Evolutionary conservation across 2,329 filamentous ascomycete species (phyloP).

Genomic region (Neofusicoccum laricinum): DNA sequence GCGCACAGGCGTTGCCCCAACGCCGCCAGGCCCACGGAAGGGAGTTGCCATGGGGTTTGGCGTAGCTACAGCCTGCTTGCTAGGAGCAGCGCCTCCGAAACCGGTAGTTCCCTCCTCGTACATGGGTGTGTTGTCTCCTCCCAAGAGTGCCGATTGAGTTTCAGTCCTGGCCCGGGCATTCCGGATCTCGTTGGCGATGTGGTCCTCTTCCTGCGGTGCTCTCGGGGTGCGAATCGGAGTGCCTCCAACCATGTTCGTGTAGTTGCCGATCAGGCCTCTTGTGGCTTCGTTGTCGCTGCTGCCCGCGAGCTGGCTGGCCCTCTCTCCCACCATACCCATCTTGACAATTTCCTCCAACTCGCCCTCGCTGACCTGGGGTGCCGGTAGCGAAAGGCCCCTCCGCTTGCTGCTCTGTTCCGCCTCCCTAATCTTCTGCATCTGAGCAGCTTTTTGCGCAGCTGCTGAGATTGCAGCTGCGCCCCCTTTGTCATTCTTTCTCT

Average conservation of each 20-base stretch:
- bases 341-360: conserved; percentile 98
- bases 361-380: conserved; percentile 86
- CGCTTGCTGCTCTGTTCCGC: conserved; percentile 96
- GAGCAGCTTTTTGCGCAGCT: conserved; percentile 87
- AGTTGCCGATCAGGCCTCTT: conserved; percentile 81
- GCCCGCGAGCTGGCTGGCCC: conserved; percentile 71
- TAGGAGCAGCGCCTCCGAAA: conserved; percentile 79
- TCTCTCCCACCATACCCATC: conserved; percentile 92
- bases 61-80: conserved; percentile 78
- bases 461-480: conserved; percentile 74
- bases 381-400: conserved; percentile 74
- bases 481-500: conserved; percentile 84
- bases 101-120: conserved; percentile 83
- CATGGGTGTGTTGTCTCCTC: conserved; percentile 89
- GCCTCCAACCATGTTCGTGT: conserved; percentile 73
- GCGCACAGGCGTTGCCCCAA: conserved; percentile 62
- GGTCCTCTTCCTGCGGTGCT: conserved; percentile 88
- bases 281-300: conserved; percentile 82
- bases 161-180: conserved; percentile 91
- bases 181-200: conserved; percentile 92
- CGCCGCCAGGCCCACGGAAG: conserved; percentile 63
- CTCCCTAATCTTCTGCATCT: conserved; percentile 91
- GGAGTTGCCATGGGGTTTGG: conserved; percentile 96
- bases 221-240: conserved; percentile 90
- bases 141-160: conserved; percentile 88